Evolutionary conservation across 331 rosid species (phyloP).

Genomic region (Malus hybrid): DNA sequence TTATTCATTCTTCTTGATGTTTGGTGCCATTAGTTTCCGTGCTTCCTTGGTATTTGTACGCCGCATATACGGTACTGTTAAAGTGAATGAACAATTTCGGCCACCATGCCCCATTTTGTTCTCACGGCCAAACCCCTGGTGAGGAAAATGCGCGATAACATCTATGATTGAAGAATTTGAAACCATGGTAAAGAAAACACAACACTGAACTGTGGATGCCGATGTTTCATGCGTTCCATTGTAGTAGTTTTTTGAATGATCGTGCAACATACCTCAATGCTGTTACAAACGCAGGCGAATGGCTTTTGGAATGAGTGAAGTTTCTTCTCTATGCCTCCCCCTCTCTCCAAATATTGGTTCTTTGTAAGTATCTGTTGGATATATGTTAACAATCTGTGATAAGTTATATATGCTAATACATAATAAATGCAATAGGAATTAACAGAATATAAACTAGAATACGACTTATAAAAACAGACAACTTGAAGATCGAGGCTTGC

Average conservation of each 20-base stretch:
- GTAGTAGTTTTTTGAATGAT: background rate
- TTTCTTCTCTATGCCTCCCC: no score
- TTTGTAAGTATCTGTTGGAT: no score
- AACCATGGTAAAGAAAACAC: background rate
- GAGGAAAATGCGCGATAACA: background rate
- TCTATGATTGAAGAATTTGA: background rate
- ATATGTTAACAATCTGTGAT: no score
- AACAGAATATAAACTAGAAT: no score
- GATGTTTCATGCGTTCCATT: background rate
- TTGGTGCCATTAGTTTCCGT: conserved; percentile 62
- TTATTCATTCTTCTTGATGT: conserved; percentile 72
- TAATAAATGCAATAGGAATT: no score
- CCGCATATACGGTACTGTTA: conserved; percentile 50
- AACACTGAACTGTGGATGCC: background rate
- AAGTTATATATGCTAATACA: no score
- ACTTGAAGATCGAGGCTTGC: no score
- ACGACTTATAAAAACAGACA: no score
- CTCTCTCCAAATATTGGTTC: no score
- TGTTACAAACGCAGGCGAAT: background rate
- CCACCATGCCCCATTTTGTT: background rate
- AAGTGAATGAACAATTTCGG: conserved; percentile 50
- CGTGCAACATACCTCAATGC: background rate
- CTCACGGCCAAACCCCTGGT: background rate
- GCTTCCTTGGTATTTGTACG: conserved; percentile 63
- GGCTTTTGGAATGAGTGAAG: background rate